Conservation (phyloP, 2,329 filamentous ascomycete species). For the Trichophyton verrucosum region DNA sequence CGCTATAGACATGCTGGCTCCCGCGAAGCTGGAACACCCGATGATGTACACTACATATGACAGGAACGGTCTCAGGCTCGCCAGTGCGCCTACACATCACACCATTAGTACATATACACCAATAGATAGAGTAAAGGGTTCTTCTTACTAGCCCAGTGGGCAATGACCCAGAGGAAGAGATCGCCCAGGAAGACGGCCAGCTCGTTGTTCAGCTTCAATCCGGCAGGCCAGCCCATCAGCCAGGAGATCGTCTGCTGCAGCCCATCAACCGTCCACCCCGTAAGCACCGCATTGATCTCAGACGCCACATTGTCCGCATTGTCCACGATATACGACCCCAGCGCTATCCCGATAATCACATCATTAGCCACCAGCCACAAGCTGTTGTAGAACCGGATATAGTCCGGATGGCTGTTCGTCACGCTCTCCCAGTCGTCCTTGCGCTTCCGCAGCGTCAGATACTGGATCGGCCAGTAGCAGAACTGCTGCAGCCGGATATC, state of each 20-base stretch:
- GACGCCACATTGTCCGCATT: conserved; percentile 75
- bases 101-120: not conserved
- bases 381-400: conserved; percentile 98
- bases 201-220: conserved; percentile 88
- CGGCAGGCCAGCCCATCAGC: conserved; percentile 92
- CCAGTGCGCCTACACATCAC: conserved; percentile 63
- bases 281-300: conserved; percentile 63
- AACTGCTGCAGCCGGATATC: conserved; percentile 96
- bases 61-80: conserved; percentile 63
- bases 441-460: conserved; percentile 74
- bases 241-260: conserved; percentile 81
- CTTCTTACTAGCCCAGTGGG: conserved; percentile 77
- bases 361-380: conserved; percentile 98
- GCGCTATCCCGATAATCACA: conserved; percentile 91
- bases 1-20: conserved; percentile 92
- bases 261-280: conserved; percentile 74
- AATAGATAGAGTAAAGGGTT: not conserved
- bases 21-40: conserved; percentile 86
- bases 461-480: conserved; percentile 98
- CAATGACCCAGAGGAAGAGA: conserved; percentile 94
- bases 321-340: conserved; percentile 94
- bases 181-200: conserved; percentile 89
- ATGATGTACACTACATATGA: conserved; percentile 83
- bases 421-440: conserved; percentile 93
- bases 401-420: conserved; percentile 88